These are phyloP conservation scores for Tardiomyces digboiensis DNA, from an alignment of 1,139 yeast species.

Conservation along the genomic window DNA sequence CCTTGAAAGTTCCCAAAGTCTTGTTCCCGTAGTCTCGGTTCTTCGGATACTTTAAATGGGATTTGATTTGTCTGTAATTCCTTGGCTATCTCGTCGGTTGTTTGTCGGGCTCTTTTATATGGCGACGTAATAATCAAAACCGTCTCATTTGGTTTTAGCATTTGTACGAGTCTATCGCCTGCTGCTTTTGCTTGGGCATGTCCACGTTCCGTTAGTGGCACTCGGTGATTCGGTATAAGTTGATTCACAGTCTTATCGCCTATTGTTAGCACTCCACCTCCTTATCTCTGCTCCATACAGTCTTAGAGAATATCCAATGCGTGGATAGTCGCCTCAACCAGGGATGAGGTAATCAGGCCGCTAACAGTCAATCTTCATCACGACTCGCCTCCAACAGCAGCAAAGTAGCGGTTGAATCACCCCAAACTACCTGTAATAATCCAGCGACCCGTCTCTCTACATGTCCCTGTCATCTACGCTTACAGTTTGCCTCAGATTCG, in stretches of 20 bases:
- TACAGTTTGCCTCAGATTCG: constrained; percentile 76
- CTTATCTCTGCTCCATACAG: too few relatives aligned
- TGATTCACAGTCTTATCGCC: constrained; percentile 69
- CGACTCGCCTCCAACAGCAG: too few relatives aligned
- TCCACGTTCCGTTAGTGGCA: constrained; percentile 62
- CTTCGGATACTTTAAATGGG: constrained; percentile 55
- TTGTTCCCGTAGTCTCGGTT: constrained; percentile 86
- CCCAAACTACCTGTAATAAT: too few relatives aligned
- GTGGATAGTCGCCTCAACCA: too few relatives aligned
- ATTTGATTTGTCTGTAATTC: constrained; percentile 41
- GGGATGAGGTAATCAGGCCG: too few relatives aligned
- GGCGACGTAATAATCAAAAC: constrained; percentile 75
- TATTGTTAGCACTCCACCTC: constrained; percentile 6
- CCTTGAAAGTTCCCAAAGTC: constrained; percentile 89
- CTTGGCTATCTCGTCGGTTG: constrained; percentile 56
- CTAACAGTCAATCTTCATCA: too few relatives aligned
- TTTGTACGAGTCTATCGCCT: constrained; percentile 46
- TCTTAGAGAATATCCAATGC: too few relatives aligned
- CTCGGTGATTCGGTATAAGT: constrained; percentile 67
- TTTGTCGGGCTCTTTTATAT: constrained; percentile 70
- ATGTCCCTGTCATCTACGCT: constrained; percentile 5
- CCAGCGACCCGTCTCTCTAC: background rate
- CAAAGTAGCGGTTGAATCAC: too few relatives aligned
- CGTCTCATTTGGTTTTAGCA: constrained; percentile 42
- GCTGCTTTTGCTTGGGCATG: constrained; percentile 52